Conservation (phyloP, 257 asterid genomes). For the Solanum appendiculatum region DNA sequence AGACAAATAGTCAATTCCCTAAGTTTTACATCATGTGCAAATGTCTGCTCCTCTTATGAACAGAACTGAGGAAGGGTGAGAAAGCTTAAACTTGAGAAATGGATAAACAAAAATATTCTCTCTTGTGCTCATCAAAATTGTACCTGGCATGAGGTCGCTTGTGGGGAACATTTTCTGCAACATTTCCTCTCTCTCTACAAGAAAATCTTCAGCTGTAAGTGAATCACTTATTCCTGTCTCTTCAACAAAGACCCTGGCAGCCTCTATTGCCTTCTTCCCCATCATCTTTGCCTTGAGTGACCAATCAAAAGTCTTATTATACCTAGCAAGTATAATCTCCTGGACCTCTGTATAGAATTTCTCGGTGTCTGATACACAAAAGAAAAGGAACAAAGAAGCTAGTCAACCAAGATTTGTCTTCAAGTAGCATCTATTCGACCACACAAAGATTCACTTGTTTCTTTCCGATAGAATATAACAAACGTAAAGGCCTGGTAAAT, state of each 20-base stretch:
- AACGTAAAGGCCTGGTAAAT: not conserved
- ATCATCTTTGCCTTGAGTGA: constrained; percentile 93
- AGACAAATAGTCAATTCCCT: not conserved
- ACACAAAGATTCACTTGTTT: not conserved
- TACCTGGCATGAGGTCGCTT: constrained; percentile 96
- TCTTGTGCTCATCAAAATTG: not conserved
- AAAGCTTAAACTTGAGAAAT: not conserved
- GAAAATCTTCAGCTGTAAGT: constrained; percentile 83
- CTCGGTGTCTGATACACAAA: constrained; percentile 66
- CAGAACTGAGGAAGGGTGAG: not conserved
- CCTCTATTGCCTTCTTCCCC: constrained; percentile 97
- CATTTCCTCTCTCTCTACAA: constrained; percentile 86
- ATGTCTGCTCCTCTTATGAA: not conserved
- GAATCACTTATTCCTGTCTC: constrained; percentile 69
- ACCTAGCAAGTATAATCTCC: constrained; percentile 77
- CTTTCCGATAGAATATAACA: not conserved
- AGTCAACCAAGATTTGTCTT: not conserved
- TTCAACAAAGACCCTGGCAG: constrained; percentile 86
- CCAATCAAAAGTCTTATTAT: constrained; percentile 90
- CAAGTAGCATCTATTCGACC: not conserved
- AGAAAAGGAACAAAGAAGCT: not conserved
- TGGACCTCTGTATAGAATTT: constrained; percentile 90
- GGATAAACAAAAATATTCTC: not conserved
- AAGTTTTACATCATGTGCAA: not conserved
- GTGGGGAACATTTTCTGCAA: constrained; percentile 62